phyloP scores from a whole-genome alignment of 257 asterid genomes.

The Plantago elongata region DNA sequence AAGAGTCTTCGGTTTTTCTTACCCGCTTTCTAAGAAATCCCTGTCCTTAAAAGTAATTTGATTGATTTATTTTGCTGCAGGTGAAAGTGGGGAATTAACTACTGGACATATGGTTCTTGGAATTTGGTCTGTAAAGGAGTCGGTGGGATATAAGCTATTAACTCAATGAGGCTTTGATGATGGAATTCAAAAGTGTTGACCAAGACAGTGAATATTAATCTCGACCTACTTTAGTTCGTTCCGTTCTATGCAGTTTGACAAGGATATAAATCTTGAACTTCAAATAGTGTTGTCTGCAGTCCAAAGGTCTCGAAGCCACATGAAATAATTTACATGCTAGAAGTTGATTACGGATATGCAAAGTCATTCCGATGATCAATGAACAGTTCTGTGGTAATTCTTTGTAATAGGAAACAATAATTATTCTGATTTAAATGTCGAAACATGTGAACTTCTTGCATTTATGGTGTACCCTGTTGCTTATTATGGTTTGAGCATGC shows the following conservation, averaged over 20 bases:
- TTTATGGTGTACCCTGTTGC: too few species aligned
- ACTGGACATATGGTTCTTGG: slow-evolving; percentile 68
- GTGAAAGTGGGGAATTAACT: slow-evolving; percentile 82
- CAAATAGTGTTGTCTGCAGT: slow-evolving; percentile 29
- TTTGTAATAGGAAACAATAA: background rate
- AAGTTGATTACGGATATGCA: background rate
- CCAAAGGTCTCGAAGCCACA: background rate
- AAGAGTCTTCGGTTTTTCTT: background rate
- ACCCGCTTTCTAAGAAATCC: background rate
- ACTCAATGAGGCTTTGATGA: slow-evolving; percentile 68
- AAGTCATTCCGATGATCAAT: background rate
- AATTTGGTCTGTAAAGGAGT: slow-evolving; percentile 70
- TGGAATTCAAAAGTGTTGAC: slow-evolving; percentile 71
- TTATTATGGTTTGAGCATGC: too few species aligned
- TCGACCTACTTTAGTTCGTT: slow-evolving; percentile 14
- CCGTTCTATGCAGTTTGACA: slow-evolving; percentile 57
- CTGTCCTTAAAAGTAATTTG: slow-evolving; percentile 3
- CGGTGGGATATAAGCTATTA: slow-evolving; percentile 72
- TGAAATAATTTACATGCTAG: slow-evolving; percentile 11
- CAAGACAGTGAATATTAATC: slow-evolving; percentile 46
- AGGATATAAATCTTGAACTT: slow-evolving; percentile 47
- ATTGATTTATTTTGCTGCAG: slow-evolving; percentile 31
- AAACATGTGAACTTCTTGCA: background rate
- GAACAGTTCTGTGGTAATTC: background rate
- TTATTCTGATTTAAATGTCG: background rate